A percentile compares a stretch with the other conserved stretches of the same genome.
Conservation (phyloP, 768 basidiomycete genomes). For the Pulveroboletus frians region DNA sequence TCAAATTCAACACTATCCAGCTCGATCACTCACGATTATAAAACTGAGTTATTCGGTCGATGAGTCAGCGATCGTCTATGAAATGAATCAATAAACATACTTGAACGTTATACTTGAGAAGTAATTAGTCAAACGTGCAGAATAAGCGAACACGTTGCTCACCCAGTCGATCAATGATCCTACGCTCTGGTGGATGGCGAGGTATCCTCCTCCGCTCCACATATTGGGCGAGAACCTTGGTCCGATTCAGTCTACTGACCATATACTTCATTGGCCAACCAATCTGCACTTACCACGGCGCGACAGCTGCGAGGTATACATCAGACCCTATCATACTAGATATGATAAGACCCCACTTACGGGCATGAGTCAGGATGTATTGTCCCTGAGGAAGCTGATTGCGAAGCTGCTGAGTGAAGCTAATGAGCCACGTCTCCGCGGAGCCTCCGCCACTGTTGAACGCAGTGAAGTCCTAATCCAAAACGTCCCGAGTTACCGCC, state of each 20-base stretch:
- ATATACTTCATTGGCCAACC: not conserved
- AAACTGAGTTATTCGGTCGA: slow-evolving; percentile 11
- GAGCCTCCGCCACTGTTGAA: slow-evolving; percentile 34
- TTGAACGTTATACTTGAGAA: slow-evolving; percentile 35
- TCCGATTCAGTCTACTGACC: not conserved
- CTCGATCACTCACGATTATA: slow-evolving; percentile 25
- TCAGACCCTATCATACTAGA: not conserved
- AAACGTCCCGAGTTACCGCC: not conserved
- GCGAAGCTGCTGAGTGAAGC: slow-evolving; percentile 32
- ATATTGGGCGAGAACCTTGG: slow-evolving; percentile 18
- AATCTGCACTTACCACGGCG: slow-evolving; percentile 17
- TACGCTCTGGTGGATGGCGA: slow-evolving; percentile 34
- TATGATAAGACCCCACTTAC: slow-evolving; percentile 16
- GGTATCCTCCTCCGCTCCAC: slow-evolving; percentile 33
- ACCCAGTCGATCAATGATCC: slow-evolving; percentile 46
- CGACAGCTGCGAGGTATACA: slow-evolving; percentile 10
- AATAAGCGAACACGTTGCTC: not conserved
- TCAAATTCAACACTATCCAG: not conserved
- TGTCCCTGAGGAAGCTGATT: slow-evolving; percentile 28
- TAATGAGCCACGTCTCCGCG: slow-evolving; percentile 34
- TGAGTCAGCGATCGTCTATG: slow-evolving; percentile 1
- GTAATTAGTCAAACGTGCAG: not conserved
- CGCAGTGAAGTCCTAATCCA: slow-evolving; percentile 30
- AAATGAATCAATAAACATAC: slow-evolving; percentile 14
- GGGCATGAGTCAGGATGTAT: slow-evolving; percentile 34